These are phyloP conservation scores for Jacaranda mimosifolia DNA, from an alignment of 257 asterid species.

Conservation along the genomic window DNA sequence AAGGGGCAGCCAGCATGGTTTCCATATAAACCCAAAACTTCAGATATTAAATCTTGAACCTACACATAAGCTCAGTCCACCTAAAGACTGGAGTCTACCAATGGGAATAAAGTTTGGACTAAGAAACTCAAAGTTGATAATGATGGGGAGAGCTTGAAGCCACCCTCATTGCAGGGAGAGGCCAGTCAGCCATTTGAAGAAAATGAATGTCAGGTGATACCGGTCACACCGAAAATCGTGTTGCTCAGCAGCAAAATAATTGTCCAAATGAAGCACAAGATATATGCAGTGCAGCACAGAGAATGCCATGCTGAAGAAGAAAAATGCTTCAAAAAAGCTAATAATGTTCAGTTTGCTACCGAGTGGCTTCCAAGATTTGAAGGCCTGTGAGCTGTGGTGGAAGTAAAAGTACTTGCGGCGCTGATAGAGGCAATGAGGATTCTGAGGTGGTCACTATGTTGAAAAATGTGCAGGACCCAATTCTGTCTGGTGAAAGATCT, in stretches of 20 bases:
- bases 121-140: conserved; percentile 58
- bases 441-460: conserved; percentile 38
- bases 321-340: conserved; percentile 46
- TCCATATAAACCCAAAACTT: conserved; percentile 49
- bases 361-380: conserved; percentile 54
- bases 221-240: conserved; percentile 56
- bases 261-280: conserved; percentile 33
- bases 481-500: conserved; percentile 48
- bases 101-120: conserved; percentile 77
- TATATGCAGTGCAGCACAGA: conserved; percentile 41
- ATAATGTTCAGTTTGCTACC: conserved; percentile 48
- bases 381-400: conserved; percentile 64
- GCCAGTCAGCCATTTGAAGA: conserved; percentile 48
- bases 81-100: conserved; percentile 51
- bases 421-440: conserved; percentile 45
- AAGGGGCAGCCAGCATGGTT: conserved; percentile 57
- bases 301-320: conserved; percentile 44
- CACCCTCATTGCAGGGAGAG: conserved; percentile 45
- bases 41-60: conserved; percentile 61
- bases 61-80: conserved; percentile 55
- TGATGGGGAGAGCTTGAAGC: conserved; percentile 49
- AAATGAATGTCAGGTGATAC: conserved; percentile 64
- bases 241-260: conserved; percentile 40
- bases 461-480: conserved; percentile 46
- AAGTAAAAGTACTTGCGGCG: conserved; percentile 38